These are phyloP conservation scores for Pinus albicaulis DNA, from an alignment of 75 land plant genomes.

Conservation along the genomic window DNA sequence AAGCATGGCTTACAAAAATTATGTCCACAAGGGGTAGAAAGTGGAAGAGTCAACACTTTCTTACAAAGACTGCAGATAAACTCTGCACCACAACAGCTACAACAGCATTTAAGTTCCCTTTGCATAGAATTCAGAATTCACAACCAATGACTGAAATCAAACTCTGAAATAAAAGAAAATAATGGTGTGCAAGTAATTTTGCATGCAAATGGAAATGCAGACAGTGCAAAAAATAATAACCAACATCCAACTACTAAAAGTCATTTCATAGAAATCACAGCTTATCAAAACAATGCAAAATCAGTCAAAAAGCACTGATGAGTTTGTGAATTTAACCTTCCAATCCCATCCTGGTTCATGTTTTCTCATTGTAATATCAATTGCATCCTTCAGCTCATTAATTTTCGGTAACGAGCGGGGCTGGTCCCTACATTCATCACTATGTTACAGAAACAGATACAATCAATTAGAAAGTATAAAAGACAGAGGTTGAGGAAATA, in stretches of 20 bases:
- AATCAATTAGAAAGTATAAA: not conserved
- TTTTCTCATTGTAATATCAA: conserved; percentile 64
- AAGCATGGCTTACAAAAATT: conserved; percentile 87
- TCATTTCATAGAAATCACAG: too few species aligned
- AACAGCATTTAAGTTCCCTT: too few species aligned
- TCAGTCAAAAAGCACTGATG: too few species aligned
- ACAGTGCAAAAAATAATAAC: too few species aligned
- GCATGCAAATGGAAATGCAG: too few species aligned
- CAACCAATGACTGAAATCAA: not conserved
- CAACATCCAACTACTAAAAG: too few species aligned
- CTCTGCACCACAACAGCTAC: conserved; percentile 42
- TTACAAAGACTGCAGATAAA: conserved; percentile 69
- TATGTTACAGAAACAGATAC: conserved; percentile 4
- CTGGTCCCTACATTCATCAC: conserved; percentile 82
- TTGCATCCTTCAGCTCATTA: conserved; percentile 59
- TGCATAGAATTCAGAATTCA: not conserved
- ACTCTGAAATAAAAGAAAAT: not conserved
- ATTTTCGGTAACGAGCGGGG: conserved; percentile 79
- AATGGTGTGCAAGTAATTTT: not conserved
- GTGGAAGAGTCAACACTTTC: conserved; percentile 67
- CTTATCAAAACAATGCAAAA: not conserved
- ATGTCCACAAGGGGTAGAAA: conserved; percentile 95
- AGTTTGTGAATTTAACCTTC: conserved; percentile 37
- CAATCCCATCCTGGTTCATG: conserved; percentile 72
- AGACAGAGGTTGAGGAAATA: too few species aligned